Base-by-base conservation (phyloP, 805 yeast genomes). In the Candida ortonii region DNA sequence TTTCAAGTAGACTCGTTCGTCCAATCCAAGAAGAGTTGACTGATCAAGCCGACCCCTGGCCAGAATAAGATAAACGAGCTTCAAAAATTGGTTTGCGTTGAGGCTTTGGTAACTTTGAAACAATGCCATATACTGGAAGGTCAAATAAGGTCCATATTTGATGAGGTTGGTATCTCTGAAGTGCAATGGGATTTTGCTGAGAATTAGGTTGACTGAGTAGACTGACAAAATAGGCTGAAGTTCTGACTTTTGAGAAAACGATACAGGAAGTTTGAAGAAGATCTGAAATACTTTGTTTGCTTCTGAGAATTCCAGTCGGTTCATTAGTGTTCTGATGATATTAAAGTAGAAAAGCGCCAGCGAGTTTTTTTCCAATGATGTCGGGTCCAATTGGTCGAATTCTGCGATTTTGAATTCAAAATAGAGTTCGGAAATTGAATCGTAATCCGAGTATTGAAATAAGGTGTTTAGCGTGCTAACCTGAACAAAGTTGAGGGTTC, bases 211-310 rank as follows among this genome's bases (percentile, higher is more conserved):
- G 18, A 51, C 19, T 3, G 49, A 41, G 25, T 54, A 53, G 9
- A 39, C 38, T 7, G 36, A 16, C 27, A 46, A 26, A 3, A 52
- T 20, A 10, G 36, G 30, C 14, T 35, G 30, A 7, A 47, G 17
- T 7, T 26, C n/a, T 2, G 17, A 13, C 10, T 28, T 25, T 6
- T 30, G 32, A 2, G 31, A 10, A 6, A 17, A 10, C 6, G 30
- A 22, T 4, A 41, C 22, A 2, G 50, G 49, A 9, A 50, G 22
- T 11, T 35, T 36, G 34, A 53, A 44, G 17, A 52, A 34, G 3
- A 45, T 38, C 25, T 41, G 50, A 23, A 46, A 48, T 5, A 44
- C 14, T 3, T 35, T 25, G 32, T 49, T 42, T 2, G 60, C 50
- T n/a, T 40, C 39, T 11, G n/a, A 10, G 26, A 44, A 50, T 3